Evolutionary conservation across 495 filamentous ascomycete genomes (phyloP), one percentile per base, ranked within the genome.

Genomic region (Aspergillus heteromorphus): DNA sequence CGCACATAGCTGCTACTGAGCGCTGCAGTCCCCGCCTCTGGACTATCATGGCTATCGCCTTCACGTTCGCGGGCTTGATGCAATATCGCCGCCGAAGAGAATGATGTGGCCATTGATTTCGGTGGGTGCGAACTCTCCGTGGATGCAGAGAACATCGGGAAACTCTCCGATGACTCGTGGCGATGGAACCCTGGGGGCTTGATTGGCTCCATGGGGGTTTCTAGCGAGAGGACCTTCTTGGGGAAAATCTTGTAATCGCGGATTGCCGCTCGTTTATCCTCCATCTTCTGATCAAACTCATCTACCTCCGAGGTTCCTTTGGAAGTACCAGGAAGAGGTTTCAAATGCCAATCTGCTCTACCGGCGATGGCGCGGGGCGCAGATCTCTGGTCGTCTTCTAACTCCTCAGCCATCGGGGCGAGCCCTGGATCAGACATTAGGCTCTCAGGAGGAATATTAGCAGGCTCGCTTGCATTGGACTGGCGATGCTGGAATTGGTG

Each of bases 111-210:
- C 0, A 71, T 55, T 29, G 75, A 80, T 50, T 72, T 76, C 4
- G 71, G 68, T 30, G 71, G 75, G 34, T 76, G 67, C 4, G 76
- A 80, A 45, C 82, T 84, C 16, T 84, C 81, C 11, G 83, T 83
- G 2, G 88, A 91, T 7, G 85, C 79, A n/a, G 86, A 91, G 65
- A 95, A 90, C 74, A 93, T 83, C 29, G 86, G 82, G 58, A 89
- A 89, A 59, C 87, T 91, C 55, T 92, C 90, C 19, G 84, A 80
- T 1, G 90, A 95, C 57, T 91, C 84, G 43, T 87, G 85, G 18
- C 87, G 79, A 19, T 78, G 62, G 17, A 83, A 77, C 0, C 71
- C 63, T 18, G 73, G 59, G 31, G 71, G 68, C 36, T 73, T 65
- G 16, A 58, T 64, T 6, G 69, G 47, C 18, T 70, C 59, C 23